A percentile compares a stretch with the other conserved stretches of the same genome.
phyloP scores from a whole-genome alignment of 1,139 yeast genomes.

The Barnettozyma hawaiiensis region DNA sequence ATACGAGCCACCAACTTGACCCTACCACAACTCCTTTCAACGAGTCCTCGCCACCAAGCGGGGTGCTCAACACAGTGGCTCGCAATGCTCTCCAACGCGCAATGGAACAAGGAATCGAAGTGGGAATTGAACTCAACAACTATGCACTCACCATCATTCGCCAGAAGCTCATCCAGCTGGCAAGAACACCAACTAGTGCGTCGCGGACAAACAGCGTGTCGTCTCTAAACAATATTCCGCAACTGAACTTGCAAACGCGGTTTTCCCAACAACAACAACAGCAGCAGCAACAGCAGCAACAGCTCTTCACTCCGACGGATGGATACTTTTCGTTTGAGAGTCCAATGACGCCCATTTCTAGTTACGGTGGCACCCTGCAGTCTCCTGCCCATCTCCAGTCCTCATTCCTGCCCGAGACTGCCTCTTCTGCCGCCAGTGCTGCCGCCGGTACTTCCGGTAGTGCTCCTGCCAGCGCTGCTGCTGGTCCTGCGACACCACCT shows the following conservation, averaged over 20 bases:
- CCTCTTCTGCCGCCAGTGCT: no score
- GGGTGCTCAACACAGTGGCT: conserved; percentile 35
- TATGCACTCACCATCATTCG: conserved; percentile 33
- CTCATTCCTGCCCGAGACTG: conserved; percentile 7
- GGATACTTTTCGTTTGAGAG: conserved; percentile 22
- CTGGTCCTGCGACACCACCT: conserved; percentile 10
- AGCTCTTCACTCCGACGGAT: conserved; percentile 19
- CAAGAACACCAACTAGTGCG: conserved; percentile 18
- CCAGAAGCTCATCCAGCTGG: conserved; percentile 31
- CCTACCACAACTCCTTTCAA: conserved; percentile 40
- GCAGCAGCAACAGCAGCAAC: conserved; percentile 11
- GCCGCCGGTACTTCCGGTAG: no score
- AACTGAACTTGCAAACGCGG: conserved; percentile 1
- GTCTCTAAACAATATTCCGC: conserved; percentile 10
- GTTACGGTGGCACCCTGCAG: neutral
- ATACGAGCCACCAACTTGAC: conserved; percentile 30
- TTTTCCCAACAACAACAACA: conserved; percentile 3
- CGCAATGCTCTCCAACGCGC: conserved; percentile 31
- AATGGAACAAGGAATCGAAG: conserved; percentile 24
- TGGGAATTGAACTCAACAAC: conserved; percentile 31
- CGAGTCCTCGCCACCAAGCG: conserved; percentile 37
- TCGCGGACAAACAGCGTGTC: conserved; percentile 20
- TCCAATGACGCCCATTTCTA: conserved; percentile 16
- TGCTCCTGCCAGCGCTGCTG: no score
- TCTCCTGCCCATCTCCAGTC: conserved; percentile 16